Percentiles rank a stretch among this genome's conserved stretches.
These are phyloP conservation scores for Kwoniella shivajii DNA, from an alignment of 1,284 basidiomycete genomes.

Conservation along the genomic window DNA sequence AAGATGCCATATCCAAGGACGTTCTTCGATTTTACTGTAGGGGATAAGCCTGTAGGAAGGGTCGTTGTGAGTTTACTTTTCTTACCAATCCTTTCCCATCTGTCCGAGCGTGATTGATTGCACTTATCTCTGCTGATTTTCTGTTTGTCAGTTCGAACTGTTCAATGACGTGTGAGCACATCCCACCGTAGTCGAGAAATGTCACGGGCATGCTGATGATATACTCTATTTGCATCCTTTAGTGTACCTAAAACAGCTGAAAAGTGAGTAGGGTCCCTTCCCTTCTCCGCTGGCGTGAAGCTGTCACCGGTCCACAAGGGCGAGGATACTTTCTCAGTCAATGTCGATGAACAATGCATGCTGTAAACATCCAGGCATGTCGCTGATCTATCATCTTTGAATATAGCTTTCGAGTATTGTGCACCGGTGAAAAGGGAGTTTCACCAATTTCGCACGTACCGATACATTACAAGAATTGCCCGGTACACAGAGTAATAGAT, in stretches of 20 bases:
- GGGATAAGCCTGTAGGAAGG: constrained; percentile 61
- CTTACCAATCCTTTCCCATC: not conserved
- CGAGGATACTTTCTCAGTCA: too few relatives aligned
- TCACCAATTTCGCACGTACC: constrained; percentile 65
- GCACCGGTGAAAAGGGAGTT: constrained; percentile 81
- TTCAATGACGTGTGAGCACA: constrained; percentile 61
- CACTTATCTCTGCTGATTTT: not conserved
- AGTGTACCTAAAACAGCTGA: constrained; percentile 78
- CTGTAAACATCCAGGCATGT: too few relatives aligned
- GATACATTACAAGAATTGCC: constrained; percentile 78
- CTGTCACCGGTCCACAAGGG: too few relatives aligned
- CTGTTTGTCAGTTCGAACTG: constrained; percentile 70
- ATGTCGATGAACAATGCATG: too few relatives aligned
- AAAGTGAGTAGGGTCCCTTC: constrained; percentile 62
- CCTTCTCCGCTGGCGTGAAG: not conserved
- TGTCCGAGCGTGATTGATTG: constrained; percentile 11
- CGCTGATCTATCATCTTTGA: constrained; percentile 5
- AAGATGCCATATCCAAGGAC: constrained; percentile 52
- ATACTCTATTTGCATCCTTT: too few relatives aligned
- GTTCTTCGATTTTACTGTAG: constrained; percentile 75
- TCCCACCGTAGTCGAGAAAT: too few relatives aligned
- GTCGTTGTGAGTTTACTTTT: constrained; percentile 57
- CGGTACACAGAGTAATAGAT: constrained; percentile 76
- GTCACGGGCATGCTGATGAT: too few relatives aligned
- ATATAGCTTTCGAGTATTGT: constrained; percentile 77